Base-by-base conservation (phyloP, 108 stramenopile genomes). In the Cyclostephanos tholiformis region DNA sequence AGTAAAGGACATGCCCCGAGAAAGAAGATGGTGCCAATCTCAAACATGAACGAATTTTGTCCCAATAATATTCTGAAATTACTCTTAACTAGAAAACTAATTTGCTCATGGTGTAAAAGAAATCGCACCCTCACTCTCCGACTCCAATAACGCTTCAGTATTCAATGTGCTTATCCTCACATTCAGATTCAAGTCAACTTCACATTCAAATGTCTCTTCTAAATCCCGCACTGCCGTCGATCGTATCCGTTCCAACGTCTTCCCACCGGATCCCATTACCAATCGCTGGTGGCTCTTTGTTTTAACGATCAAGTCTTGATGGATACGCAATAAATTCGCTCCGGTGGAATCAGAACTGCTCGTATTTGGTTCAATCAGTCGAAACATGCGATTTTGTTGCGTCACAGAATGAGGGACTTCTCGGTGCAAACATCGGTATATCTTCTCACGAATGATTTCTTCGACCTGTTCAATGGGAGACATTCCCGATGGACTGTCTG, bases 361-460 rank as follows among this genome's bases (percentile, higher is more conserved):
- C 49, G 69, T 63, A 32, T 83, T 77, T 12, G 48, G 25, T 25
- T 60, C 53, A 30, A 44, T 69, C 49, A 71, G 30, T 52, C 64
- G 71, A 74, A 82, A 78, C 64, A 78, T 26, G 39, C 75, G 72
- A 79, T 86, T 88, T 55, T 74, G 65, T 69, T 89, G 88, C 30
- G 55, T 25, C 25, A 87, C 79, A 41, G 57, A 38, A 84, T 95
- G 87, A 4, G 91, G 91, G 0, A 93, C 82, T 77, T 97, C n/a
- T n/a, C 80, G 77, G 80, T 97, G 94, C 68, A 94, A 75, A 74
- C 88, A 83, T 63, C 91, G 72, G 71, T 94, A 96, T 23, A 96
- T 80, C 56, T 93, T 92, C 76, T 97, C 97, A n/a, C 92, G 86
- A 52, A 97, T 76, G 19, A 97, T 75, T 60, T 97, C 93, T 79